Evolutionary conservation across 371 early-diverging fungal genomes (phyloP).

Genomic region (Mucor indicus): DNA sequence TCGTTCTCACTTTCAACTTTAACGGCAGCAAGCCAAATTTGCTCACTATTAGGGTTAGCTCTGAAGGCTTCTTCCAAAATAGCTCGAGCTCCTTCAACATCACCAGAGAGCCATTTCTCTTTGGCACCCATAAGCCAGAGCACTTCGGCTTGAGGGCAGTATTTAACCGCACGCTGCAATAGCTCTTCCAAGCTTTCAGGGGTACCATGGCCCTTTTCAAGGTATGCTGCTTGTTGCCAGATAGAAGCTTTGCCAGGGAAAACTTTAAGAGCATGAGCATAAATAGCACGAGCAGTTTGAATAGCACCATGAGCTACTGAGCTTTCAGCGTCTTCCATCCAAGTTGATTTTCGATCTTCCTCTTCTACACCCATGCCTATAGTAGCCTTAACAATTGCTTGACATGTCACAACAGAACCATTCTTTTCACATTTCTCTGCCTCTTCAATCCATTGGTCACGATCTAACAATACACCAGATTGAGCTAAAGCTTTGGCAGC

Average conservation of each 20-base stretch:
- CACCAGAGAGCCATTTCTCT: constrained; percentile 88
- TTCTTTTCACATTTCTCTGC: constrained; percentile 85
- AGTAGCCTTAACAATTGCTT: constrained; percentile 82
- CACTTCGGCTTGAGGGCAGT: constrained; percentile 91
- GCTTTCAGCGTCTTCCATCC: constrained; percentile 91
- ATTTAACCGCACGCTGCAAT: constrained; percentile 80
- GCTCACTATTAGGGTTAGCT: constrained; percentile 90
- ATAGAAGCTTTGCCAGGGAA: constrained; percentile 80
- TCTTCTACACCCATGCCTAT: constrained; percentile 80
- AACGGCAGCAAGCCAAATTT: constrained; percentile 94
- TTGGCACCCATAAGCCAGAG: constrained; percentile 97
- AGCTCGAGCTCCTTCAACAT: constrained; percentile 83
- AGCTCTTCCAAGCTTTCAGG: constrained; percentile 74
- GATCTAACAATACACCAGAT: constrained; percentile 67
- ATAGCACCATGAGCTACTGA: constrained; percentile 62
- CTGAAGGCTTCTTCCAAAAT: constrained; percentile 86
- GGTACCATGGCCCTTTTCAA: constrained; percentile 89
- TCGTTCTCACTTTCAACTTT: constrained; percentile 91
- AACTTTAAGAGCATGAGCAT: constrained; percentile 75
- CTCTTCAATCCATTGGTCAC: constrained; percentile 92
- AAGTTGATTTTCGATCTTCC: constrained; percentile 76
- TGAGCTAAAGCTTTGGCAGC: constrained; percentile 70
- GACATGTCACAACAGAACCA: constrained; percentile 74
- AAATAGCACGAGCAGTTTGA: constrained; percentile 88
- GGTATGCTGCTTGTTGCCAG: constrained; percentile 86